These are phyloP conservation scores for Fusarium circinatum DNA, from an alignment of 2,329 filamentous ascomycete genomes.

Conservation along the genomic window DNA sequence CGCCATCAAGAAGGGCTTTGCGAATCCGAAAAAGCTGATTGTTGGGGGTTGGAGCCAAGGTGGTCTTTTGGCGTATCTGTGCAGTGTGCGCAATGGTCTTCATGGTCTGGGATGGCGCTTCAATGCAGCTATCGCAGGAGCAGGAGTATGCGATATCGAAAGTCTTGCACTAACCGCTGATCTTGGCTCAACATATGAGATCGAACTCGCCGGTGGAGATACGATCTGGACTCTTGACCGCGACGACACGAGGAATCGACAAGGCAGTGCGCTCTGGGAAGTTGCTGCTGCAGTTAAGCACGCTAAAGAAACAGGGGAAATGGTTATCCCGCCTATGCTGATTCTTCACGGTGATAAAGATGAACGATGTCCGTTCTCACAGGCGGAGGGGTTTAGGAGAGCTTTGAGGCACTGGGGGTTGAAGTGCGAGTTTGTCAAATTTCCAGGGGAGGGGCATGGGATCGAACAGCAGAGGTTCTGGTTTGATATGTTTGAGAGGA, in stretches of 20 bases:
- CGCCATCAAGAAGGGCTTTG: slow-evolving; percentile 47
- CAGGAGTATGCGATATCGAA: slow-evolving; percentile 51
- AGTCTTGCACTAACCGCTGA: slow-evolving; percentile 47
- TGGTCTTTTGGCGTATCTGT: slow-evolving; percentile 52
- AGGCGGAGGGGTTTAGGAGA: slow-evolving; percentile 17
- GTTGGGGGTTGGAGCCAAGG: slow-evolving; percentile 53
- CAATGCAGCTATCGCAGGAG: slow-evolving; percentile 49
- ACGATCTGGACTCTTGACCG: slow-evolving; percentile 8
- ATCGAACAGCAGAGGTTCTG: slow-evolving; percentile 20
- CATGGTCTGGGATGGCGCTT: slow-evolving; percentile 50
- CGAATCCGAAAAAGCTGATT: slow-evolving; percentile 46
- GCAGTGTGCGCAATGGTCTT: slow-evolving; percentile 49
- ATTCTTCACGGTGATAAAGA: slow-evolving; percentile 28
- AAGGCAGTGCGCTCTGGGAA: slow-evolving; percentile 33
- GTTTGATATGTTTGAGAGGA: slow-evolving; percentile 32
- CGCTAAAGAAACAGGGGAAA: neutral
- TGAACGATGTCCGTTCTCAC: slow-evolving; percentile 26
- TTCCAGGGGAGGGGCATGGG: slow-evolving; percentile 9
- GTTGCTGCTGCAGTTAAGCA: neutral
- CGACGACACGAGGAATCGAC: slow-evolving; percentile 19
- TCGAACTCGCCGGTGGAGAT: slow-evolving; percentile 16
- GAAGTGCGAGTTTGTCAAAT: slow-evolving; percentile 24
- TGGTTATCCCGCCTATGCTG: slow-evolving; percentile 17
- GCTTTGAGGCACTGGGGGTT: slow-evolving; percentile 9
- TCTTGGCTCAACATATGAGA: slow-evolving; percentile 19